These are phyloP conservation scores for Paracorniculantispora psalliotae DNA, from an alignment of 2,329 filamentous ascomycete species.

Conservation along the genomic window DNA sequence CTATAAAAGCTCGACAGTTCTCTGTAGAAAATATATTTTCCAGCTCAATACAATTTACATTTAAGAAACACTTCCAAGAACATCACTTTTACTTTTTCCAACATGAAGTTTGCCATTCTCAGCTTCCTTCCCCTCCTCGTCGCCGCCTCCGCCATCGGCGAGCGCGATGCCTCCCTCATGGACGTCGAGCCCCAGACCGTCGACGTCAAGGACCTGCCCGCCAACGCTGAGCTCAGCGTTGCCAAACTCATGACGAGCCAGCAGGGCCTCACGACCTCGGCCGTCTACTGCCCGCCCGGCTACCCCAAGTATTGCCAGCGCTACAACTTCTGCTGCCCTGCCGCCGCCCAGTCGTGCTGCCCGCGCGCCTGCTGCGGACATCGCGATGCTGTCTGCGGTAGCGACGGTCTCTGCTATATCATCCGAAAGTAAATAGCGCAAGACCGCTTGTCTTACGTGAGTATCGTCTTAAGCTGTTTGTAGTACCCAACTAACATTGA, in stretches of 20 bases:
- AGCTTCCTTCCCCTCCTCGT: neutral
- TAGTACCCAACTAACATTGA: no score
- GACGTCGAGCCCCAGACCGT: neutral
- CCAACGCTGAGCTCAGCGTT: neutral
- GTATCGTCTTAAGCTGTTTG: no score
- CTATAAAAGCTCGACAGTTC: no score
- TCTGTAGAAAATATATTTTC: no score
- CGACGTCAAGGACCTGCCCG: neutral
- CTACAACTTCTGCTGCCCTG: conserved; percentile 12
- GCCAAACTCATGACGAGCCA: neutral
- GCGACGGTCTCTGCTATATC: conserved; percentile 9
- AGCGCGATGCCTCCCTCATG: neutral
- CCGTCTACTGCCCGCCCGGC: conserved; percentile 1
- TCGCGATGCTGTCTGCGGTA: neutral
- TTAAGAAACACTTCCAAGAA: no score
- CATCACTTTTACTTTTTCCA: neutral
- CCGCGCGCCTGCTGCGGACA: conserved; percentile 11
- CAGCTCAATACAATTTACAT: no score
- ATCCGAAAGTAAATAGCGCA: neutral
- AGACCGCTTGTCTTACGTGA: neutral
- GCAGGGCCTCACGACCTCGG: neutral
- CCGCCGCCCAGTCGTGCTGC: conserved; percentile 6
- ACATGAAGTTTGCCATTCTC: conserved; percentile 5
- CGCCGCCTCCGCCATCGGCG: neutral
- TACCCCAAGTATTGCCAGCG: conserved; percentile 7